Evolutionary conservation across 176 grass and related monocot genomes (phyloP).

Genomic region (Alloteropsis semialata): DNA sequence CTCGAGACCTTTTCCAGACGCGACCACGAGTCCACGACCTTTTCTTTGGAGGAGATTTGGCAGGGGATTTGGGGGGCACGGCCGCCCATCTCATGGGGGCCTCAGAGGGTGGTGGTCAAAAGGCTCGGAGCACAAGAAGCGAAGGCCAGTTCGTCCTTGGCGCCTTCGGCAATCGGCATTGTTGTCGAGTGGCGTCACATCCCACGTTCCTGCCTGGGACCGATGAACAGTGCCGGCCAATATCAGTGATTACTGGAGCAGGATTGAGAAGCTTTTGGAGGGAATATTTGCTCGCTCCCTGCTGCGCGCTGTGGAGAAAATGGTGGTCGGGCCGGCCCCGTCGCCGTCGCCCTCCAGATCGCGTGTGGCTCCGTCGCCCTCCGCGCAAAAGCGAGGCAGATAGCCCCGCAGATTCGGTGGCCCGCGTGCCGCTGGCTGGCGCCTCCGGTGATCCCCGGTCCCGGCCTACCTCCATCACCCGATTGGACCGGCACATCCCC

Average conservation of each 20-base stretch:
- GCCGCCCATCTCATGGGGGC: slow-evolving; percentile 20
- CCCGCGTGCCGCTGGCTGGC: background rate
- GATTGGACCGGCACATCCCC: background rate
- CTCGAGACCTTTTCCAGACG: background rate
- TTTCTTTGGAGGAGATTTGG: background rate
- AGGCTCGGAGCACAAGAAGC: background rate
- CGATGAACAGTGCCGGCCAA: background rate
- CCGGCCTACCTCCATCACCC: background rate
- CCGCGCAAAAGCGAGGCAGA: background rate
- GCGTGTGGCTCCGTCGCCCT: slow-evolving; percentile 13
- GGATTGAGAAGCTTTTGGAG: background rate
- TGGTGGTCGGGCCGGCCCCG: background rate
- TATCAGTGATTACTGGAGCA: background rate
- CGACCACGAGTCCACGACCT: background rate
- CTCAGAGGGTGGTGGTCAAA: background rate
- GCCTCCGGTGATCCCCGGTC: too few relatives aligned
- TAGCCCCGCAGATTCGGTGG: slow-evolving; percentile 28
- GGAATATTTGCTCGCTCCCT: slow-evolving; percentile 30
- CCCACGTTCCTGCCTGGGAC: background rate
- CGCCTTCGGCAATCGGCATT: too few relatives aligned
- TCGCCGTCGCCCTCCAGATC: background rate
- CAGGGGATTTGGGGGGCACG: slow-evolving; percentile 20
- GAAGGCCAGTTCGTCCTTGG: background rate
- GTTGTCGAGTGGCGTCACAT: background rate
- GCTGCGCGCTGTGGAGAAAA: background rate